phyloP scores from a whole-genome alignment of 2,329 filamentous ascomycete species.

The Arthroderma sp. region DNA sequence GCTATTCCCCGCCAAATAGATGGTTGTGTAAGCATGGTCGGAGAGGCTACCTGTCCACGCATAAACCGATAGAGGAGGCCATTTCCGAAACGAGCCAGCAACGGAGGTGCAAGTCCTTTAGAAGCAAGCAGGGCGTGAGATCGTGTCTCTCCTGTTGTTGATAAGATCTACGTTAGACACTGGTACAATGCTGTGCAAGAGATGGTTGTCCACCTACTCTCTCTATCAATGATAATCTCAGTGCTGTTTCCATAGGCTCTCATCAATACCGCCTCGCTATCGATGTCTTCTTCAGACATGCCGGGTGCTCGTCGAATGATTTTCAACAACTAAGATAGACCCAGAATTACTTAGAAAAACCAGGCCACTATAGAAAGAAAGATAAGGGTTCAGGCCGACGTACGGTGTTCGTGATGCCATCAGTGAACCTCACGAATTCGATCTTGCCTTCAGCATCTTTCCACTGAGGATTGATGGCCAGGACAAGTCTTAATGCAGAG shows the following conservation, averaged over 20 bases:
- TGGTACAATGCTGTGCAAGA: slow-evolving; percentile 12
- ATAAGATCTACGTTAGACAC: slow-evolving; percentile 6
- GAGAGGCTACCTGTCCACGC: slow-evolving; percentile 63
- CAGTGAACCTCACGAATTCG: slow-evolving; percentile 82
- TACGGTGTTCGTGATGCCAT: slow-evolving; percentile 93
- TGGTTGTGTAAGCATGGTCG: slow-evolving; percentile 64
- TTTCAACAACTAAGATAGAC: slow-evolving; percentile 34
- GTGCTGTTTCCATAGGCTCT: slow-evolving; percentile 91
- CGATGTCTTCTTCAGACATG: slow-evolving; percentile 61
- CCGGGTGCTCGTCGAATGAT: slow-evolving; percentile 43
- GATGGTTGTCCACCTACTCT: slow-evolving; percentile 47
- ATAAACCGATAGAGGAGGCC: slow-evolving; percentile 92
- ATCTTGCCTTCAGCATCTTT: slow-evolving; percentile 57
- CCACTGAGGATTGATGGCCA: slow-evolving; percentile 76
- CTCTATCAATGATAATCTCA: slow-evolving; percentile 87
- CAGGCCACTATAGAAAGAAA: background rate
- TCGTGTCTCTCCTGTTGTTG: slow-evolving; percentile 41
- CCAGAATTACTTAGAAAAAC: slow-evolving; percentile 2
- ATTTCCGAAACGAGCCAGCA: slow-evolving; percentile 88
- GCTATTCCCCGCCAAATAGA: slow-evolving; percentile 74
- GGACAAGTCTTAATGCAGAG: slow-evolving; percentile 67
- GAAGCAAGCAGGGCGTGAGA: slow-evolving; percentile 77
- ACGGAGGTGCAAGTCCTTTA: slow-evolving; percentile 67
- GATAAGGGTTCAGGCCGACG: slow-evolving; percentile 18
- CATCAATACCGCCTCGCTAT: slow-evolving; percentile 74